phyloP scores from a whole-genome alignment of 345 rosid genomes.

The Hibiscus syriacus region DNA sequence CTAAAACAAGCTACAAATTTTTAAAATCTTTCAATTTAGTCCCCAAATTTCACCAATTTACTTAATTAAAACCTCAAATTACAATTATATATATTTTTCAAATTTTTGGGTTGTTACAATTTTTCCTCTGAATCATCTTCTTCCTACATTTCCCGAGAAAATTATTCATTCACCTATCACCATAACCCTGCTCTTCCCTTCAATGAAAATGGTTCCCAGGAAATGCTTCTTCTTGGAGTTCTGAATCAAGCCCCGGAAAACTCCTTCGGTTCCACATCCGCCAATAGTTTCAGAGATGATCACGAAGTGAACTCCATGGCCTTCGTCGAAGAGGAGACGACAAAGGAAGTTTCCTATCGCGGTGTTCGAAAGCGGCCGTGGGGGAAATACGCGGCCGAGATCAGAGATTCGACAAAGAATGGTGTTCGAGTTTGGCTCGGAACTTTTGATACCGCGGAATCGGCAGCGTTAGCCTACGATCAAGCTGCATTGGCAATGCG shows the following conservation, averaged over 20 bases:
- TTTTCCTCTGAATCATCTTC: slow-evolving; percentile 22
- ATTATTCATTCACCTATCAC: not conserved
- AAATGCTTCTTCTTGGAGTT: slow-evolving; percentile 48
- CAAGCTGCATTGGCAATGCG: slow-evolving; percentile 64
- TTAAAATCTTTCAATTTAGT: too few relatives aligned
- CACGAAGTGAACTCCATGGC: slow-evolving; percentile 28
- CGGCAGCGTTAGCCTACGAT: slow-evolving; percentile 62
- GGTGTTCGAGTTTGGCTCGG: slow-evolving; percentile 63
- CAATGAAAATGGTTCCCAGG: slow-evolving; percentile 51
- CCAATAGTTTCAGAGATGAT: not conserved
- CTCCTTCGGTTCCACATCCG: slow-evolving; percentile 8
- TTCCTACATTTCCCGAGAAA: slow-evolving; percentile 19
- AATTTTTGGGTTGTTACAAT: too few relatives aligned
- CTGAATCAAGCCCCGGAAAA: slow-evolving; percentile 26
- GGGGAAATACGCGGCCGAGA: slow-evolving; percentile 70
- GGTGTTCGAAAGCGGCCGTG: slow-evolving; percentile 61
- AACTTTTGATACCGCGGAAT: slow-evolving; percentile 58
- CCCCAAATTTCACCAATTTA: too few relatives aligned
- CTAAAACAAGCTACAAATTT: too few relatives aligned
- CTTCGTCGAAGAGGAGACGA: slow-evolving; percentile 1
- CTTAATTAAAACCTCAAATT: too few relatives aligned
- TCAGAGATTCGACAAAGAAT: slow-evolving; percentile 58
- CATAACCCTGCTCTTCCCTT: slow-evolving; percentile 36
- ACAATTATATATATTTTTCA: too few relatives aligned
- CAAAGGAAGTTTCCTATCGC: slow-evolving; percentile 29